Base-by-base conservation (phyloP, 2,329 filamentous ascomycete species). In the Calonectria fujianensis region DNA sequence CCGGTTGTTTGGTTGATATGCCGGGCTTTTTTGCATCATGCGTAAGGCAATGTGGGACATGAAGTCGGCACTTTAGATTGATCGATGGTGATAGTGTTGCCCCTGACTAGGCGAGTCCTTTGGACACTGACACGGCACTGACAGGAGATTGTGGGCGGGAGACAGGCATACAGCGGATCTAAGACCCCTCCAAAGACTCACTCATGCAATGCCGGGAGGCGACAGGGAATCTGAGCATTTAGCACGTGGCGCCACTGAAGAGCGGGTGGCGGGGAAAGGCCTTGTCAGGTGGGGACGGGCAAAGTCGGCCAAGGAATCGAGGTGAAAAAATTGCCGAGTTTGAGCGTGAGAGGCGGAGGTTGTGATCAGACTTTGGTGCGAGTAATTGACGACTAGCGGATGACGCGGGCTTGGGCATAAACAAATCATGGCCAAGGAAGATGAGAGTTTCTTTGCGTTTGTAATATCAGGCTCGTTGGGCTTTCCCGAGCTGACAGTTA, bases 241-340 rank as follows among this genome's bases (percentile, higher is more conserved):
- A 74, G 79, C 78, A 81, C 79, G 79, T 81, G 79, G 79, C 79
- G 79, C 79, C 79, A 81, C 80, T 81, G 69, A 74, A 77, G 79
- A 75, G 63, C 72, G 64, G 70, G 78, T 77, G 76, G 79, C 75
- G 79, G 79, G 78, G 78, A 76, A 71, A 59, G 63, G 69, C 65
- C 52, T 72, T 69, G 71, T 74, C 69, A 63, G 71, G 74, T 75
- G 70, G 70, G 74, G 73, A 75, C 70, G 73, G 75, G 74, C 76
- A 75, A 74, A 79, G 68, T 73, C 74, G 74, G 74, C 71, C 73
- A 72, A 70, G 73, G 66, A 70, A 67, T 48, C 72, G 66, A 63
- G 66, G 35, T 63, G 35, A 63, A 70, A 54, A 59, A 59, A 57
- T 64, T 50, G 51, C 51, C 67, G 57, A 63, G 67, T 45, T 69